phyloP scores from a whole-genome alignment of 2,329 filamentous ascomycete species.

The Zymoseptoria crescenta region DNA sequence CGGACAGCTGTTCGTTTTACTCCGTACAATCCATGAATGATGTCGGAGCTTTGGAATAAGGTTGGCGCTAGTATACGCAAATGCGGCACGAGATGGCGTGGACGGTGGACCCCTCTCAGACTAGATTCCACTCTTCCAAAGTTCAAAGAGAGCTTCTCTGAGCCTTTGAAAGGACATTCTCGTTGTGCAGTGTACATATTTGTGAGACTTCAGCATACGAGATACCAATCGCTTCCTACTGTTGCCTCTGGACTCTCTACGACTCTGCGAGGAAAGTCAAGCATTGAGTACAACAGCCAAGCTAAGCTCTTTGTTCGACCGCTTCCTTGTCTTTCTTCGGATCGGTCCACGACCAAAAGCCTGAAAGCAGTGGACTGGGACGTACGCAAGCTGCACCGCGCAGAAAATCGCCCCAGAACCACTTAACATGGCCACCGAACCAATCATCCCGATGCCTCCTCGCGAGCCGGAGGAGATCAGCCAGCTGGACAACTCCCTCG shows the following conservation, averaged over 20 bases:
- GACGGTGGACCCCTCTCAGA: not conserved
- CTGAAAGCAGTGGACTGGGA: not conserved
- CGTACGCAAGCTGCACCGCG: not conserved
- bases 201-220: not conserved
- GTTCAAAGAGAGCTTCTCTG: not conserved
- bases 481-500: slow-evolving; percentile 36
- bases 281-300: not conserved
- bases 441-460: slow-evolving; percentile 22
- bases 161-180: not conserved
- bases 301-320: not conserved
- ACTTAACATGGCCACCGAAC: slow-evolving; percentile 16
- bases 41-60: not conserved
- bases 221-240: not conserved
- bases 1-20: not conserved
- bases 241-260: too few species aligned
- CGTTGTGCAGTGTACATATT: not conserved
- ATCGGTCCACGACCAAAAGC: not conserved
- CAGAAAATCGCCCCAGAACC: not conserved
- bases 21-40: not conserved
- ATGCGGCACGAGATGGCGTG: not conserved
- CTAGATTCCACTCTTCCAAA: not conserved
- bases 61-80: not conserved
- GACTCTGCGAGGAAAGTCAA: not conserved
- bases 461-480: slow-evolving; percentile 34
- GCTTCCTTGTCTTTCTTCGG: not conserved